These are phyloP conservation scores for Neurospora sublineolata DNA, from an alignment of 495 filamentous ascomycete genomes.

Conservation along the genomic window DNA sequence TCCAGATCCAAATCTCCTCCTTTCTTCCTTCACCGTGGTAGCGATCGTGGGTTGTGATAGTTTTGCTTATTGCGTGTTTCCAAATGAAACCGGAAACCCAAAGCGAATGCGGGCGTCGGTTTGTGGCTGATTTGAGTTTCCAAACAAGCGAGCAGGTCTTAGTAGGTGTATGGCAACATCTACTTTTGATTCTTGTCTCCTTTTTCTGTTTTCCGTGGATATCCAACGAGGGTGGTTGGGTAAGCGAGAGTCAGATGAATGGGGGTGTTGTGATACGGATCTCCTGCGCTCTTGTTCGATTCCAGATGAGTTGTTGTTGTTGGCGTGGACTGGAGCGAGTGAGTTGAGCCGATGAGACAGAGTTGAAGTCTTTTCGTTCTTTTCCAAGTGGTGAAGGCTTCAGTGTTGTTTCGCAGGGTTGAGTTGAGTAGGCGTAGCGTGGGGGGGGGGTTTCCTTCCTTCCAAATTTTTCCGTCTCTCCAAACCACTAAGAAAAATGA, in stretches of 20 bases:
- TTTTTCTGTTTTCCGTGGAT: background rate
- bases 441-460: conserved; percentile 2
- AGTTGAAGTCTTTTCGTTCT: background rate
- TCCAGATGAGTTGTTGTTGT: background rate
- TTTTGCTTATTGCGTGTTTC: conserved; percentile 2
- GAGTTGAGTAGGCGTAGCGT: conserved; percentile 7
- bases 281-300: background rate
- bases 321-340: background rate
- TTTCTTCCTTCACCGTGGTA: conserved; percentile 13
- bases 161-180: conserved; percentile 14
- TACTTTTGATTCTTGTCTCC: conserved; percentile 2
- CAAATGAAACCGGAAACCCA: conserved; percentile 4
- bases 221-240: conserved; percentile 4
- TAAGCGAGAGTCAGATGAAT: background rate
- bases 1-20: conserved; percentile 3
- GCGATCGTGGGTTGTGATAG: conserved; percentile 18
- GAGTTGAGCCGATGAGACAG: background rate
- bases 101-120: conserved; percentile 7
- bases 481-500: conserved; percentile 32
- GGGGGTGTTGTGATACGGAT: background rate
- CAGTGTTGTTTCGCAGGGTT: background rate
- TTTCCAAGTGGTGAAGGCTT: background rate
- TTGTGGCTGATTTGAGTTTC: background rate
- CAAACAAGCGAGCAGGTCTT: background rate
- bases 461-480: conserved; percentile 17